Conservation (phyloP, 768 basidiomycete species). For the Pholiota microspora region DNA sequence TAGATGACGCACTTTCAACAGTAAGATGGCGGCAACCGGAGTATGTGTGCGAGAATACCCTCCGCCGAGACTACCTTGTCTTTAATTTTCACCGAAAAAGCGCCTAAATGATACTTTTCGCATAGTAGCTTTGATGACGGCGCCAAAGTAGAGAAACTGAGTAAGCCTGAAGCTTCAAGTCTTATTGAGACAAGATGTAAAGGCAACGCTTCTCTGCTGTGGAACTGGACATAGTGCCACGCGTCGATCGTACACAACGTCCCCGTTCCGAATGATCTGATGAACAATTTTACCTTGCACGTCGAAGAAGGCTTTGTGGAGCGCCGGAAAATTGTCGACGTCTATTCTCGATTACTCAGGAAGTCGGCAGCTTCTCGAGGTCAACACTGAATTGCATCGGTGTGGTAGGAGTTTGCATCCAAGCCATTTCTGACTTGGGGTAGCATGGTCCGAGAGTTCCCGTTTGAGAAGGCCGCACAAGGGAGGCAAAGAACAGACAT, state of each 20-base stretch:
- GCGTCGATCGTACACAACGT: no score
- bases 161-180: no score
- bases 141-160: neutral
- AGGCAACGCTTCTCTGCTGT: no score
- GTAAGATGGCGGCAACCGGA: neutral
- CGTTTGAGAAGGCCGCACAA: neutral
- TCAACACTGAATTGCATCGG: neutral
- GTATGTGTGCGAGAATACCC: neutral
- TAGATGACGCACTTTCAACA: neutral
- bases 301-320: neutral
- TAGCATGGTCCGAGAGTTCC: neutral
- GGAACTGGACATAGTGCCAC: no score
- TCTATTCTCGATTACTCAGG: neutral
- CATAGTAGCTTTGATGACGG: neutral
- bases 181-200: no score
- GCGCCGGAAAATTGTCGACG: neutral
- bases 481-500: neutral
- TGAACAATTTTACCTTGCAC: neutral
- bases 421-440: neutral
- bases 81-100: conserved; percentile 10
- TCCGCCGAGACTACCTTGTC: neutral
- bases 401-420: neutral
- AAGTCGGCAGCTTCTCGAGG: neutral
- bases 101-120: conserved; percentile 3
- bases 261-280: neutral